Evolutionary conservation across 306 rosid genomes (phyloP).

Genomic region (Cercis canadensis): DNA sequence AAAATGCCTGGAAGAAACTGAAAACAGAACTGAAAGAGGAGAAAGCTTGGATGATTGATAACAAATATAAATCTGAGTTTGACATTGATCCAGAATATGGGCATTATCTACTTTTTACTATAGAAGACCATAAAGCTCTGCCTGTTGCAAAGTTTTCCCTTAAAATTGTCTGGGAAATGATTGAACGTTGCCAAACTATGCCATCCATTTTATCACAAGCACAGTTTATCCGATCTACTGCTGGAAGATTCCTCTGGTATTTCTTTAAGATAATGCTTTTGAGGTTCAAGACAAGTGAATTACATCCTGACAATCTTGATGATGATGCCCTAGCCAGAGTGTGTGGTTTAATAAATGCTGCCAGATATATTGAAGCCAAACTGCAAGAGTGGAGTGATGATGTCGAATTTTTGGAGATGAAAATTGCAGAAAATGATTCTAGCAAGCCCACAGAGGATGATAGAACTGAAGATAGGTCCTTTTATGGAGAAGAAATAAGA

Average conservation of each 20-base stretch:
- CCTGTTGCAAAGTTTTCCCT: slow-evolving; percentile 60
- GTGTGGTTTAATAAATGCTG: slow-evolving; percentile 66
- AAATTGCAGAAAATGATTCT: slow-evolving; percentile 61
- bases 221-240: slow-evolving; percentile 66
- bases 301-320: slow-evolving; percentile 43
- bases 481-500: slow-evolving; percentile 64
- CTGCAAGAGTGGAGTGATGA: slow-evolving; percentile 74
- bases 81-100: slow-evolving; percentile 35
- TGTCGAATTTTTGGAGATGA: slow-evolving; percentile 73
- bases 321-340: slow-evolving; percentile 46
- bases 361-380: slow-evolving; percentile 61
- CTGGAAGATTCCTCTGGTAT: slow-evolving; percentile 72
- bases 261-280: slow-evolving; percentile 63
- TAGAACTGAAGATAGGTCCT: slow-evolving; percentile 37
- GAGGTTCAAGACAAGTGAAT: slow-evolving; percentile 55
- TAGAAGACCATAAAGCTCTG: slow-evolving; percentile 67
- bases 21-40: slow-evolving; percentile 62
- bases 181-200: slow-evolving; percentile 65
- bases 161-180: slow-evolving; percentile 68
- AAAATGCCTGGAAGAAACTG: slow-evolving; percentile 68
- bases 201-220: slow-evolving; percentile 53
- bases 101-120: slow-evolving; percentile 46
- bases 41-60: slow-evolving; percentile 55
- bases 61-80: slow-evolving; percentile 39
- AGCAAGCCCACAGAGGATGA: slow-evolving; percentile 38